These are phyloP conservation scores for Ceratocystis diversiconidia DNA, from an alignment of 2,329 filamentous ascomycete species.

Conservation along the genomic window DNA sequence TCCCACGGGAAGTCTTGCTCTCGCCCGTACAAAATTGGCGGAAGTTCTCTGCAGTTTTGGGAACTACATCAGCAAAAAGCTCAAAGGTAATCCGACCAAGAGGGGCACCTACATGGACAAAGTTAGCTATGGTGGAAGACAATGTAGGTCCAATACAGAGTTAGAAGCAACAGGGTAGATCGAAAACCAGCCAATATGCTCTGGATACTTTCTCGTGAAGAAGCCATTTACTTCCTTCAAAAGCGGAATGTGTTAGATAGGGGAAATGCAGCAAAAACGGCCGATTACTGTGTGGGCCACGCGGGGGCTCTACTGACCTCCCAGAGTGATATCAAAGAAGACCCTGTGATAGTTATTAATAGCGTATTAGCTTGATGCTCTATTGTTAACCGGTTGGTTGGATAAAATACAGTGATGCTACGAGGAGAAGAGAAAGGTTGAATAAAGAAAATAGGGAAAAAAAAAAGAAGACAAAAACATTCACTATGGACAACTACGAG, in stretches of 20 bases:
- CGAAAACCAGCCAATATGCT: not conserved
- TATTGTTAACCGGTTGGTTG: no score
- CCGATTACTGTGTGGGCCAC: not conserved
- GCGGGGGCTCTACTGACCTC: slow-evolving; percentile 40
- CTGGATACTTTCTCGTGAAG: no score
- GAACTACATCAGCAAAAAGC: slow-evolving; percentile 71
- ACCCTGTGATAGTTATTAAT: slow-evolving; percentile 29
- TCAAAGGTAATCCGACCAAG: slow-evolving; percentile 82
- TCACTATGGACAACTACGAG: no score
- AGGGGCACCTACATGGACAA: slow-evolving; percentile 49
- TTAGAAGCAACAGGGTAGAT: not conserved
- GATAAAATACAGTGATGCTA: no score
- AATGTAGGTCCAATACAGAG: not conserved
- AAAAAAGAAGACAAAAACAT: no score
- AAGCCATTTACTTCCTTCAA: no score
- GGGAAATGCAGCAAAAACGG: not conserved
- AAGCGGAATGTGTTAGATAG: no score
- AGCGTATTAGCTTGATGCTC: not conserved
- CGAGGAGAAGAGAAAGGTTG: no score
- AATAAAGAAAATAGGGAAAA: no score
- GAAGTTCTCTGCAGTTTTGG: slow-evolving; percentile 90
- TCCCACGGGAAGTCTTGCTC: slow-evolving; percentile 60
- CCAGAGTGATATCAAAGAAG: slow-evolving; percentile 68
- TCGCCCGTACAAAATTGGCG: slow-evolving; percentile 94
- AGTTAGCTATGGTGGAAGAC: not conserved